Conservation (phyloP, 495 filamentous ascomycete genomes). For the Neurospora sp. region DNA sequence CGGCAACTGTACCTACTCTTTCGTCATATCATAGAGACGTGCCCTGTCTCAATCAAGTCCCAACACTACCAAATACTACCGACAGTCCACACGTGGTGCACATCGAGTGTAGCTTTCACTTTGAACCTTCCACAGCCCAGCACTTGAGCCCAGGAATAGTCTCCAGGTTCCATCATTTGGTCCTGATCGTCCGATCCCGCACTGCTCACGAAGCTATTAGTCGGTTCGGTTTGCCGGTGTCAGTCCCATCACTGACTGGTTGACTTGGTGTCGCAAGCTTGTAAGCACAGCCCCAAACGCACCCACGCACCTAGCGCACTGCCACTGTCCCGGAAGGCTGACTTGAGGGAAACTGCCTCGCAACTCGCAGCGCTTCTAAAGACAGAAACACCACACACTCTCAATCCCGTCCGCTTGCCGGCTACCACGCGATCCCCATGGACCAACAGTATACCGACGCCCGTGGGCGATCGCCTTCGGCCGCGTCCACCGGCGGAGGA, state of each 20-base stretch:
- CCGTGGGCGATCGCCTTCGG: conserved; percentile 38
- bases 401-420: neutral
- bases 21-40: neutral
- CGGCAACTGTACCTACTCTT: neutral
- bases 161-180: neutral
- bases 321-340: conserved; percentile 27
- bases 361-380: conserved; percentile 22
- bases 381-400: conserved; percentile 24
- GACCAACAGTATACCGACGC: conserved; percentile 36
- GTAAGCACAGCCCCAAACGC: conserved; percentile 25
- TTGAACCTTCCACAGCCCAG: neutral
- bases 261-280: conserved; percentile 8
- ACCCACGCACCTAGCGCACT: conserved; percentile 12
- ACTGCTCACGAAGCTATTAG: neutral
- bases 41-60: neutral
- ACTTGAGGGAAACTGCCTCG: conserved; percentile 23
- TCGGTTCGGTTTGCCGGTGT: neutral
- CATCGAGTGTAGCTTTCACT: neutral
- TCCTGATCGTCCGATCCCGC: neutral
- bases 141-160: neutral
- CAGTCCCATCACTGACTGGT: neutral
- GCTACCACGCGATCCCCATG: conserved; percentile 23
- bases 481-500: conserved; percentile 21
- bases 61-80: too few relatives aligned
- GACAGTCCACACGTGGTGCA: too few relatives aligned